Conservation (phyloP, 140 eudicot species). For the Anethum foeniculum region DNA sequence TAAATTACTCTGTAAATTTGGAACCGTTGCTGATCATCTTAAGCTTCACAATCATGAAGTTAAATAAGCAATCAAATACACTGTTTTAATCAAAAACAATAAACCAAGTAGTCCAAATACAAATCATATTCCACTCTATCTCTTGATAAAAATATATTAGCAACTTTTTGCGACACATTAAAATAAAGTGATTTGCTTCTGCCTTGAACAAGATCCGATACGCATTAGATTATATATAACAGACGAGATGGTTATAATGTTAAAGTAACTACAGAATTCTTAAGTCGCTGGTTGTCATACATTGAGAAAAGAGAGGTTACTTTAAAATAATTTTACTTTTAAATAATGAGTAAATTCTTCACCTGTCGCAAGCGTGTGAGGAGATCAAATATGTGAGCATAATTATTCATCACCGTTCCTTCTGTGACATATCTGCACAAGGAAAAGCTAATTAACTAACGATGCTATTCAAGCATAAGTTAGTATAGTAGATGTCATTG, state of each 20-base stretch:
- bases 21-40: neutral
- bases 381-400: slow-evolving; percentile 95
- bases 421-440: slow-evolving; percentile 62
- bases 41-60: neutral
- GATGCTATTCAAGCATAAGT: neutral
- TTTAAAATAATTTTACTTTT: neutral
- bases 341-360: neutral
- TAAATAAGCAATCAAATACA: neutral
- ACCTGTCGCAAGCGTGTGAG: slow-evolving; percentile 96
- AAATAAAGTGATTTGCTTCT: neutral
- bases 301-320: neutral
- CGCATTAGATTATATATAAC: neutral
- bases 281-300: neutral
- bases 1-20: neutral
- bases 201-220: neutral
- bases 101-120: neutral
- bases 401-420: slow-evolving; percentile 88
- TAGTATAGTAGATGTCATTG: neutral
- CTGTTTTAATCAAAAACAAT: neutral
- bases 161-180: neutral
- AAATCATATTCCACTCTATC: neutral
- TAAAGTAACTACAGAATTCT: neutral
- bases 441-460: neutral
- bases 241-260: neutral
- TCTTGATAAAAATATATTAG: neutral